A percentile compares a stretch with the other conserved stretches of the same genome.
Conservation (phyloP, 2,329 filamentous ascomycete species). For the Aspergillus neoniger region DNA sequence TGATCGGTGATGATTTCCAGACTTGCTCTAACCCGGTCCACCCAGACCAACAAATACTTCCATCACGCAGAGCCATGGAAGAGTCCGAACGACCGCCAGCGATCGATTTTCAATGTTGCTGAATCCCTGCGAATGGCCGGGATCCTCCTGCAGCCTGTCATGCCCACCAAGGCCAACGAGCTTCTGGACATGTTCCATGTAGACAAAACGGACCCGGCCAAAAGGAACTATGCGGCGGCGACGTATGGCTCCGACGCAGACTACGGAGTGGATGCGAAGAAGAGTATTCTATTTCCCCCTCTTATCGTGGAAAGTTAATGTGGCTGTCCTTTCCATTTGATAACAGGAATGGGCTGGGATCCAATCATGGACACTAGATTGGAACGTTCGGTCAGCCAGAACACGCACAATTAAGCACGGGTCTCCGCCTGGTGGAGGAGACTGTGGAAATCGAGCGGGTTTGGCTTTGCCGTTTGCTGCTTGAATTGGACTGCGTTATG, state of each 20-base stretch:
- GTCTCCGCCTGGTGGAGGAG: constrained; percentile 14
- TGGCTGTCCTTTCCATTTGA: constrained; percentile 27
- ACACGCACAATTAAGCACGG: constrained; percentile 15
- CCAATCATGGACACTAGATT: constrained; percentile 9
- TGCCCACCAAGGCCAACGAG: constrained; percentile 73
- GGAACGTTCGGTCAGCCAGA: constrained; percentile 13
- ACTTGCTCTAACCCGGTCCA: neutral
- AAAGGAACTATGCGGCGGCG: constrained; percentile 66
- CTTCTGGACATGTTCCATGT: constrained; percentile 81
- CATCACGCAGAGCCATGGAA: constrained; percentile 69
- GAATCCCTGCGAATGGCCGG: constrained; percentile 78
- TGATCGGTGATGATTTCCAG: neutral
- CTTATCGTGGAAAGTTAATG: constrained; percentile 42
- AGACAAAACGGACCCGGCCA: constrained; percentile 46
- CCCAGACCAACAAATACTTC: constrained; percentile 68
- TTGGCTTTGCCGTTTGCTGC: neutral
- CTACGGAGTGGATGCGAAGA: constrained; percentile 63
- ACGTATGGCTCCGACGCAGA: constrained; percentile 63
- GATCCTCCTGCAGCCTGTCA: constrained; percentile 87
- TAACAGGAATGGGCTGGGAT: constrained; percentile 29
- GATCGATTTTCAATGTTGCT: constrained; percentile 67
- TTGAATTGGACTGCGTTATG: neutral
- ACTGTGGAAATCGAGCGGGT: neutral
- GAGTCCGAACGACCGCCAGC: constrained; percentile 51
- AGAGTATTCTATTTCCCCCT: constrained; percentile 56